Evolutionary conservation across 2,329 filamentous ascomycete species (phyloP), one percentile per base, ranked within the genome.

Genomic region (Ceratocystis cacaofunesta): DNA sequence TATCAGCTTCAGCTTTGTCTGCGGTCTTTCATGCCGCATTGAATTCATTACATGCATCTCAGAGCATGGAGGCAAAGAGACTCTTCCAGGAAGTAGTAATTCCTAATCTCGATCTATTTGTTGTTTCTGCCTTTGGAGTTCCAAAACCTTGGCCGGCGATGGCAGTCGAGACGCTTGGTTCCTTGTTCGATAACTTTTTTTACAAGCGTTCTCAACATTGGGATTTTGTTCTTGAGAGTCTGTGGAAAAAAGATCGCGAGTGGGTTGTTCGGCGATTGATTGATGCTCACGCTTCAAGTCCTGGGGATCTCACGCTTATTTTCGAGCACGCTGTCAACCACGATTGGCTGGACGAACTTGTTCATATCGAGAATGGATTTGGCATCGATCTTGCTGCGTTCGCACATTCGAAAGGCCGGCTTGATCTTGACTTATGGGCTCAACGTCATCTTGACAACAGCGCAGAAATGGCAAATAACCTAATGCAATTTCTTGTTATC

Each of bases 201-300:
- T 82, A 86, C 71, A 92, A 92, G 74, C 83, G 85, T 65, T 85
- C 90, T 10, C 81, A 86, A 3, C 84, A 92, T 65, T 88, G 90
- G 73, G 86, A 92, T 69, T 95, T 96, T 69, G 92, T 96, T 15
- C 82, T 99, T 66, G 87, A 96, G 72, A 92, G 90, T 67, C 78
- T 96, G 5, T 97, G 92, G 92, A 86, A 88, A 70, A 91, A 94
- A 72, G 90, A 97, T 72, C 89, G 86, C 69, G 82, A 87, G 22
- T 97, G 91, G 88, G 88, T 97, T 17, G 86, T 87, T 8, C 83
- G 86, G 69, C 85, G 89, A 67, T 83, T 99, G 43, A 85, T 92
- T 73, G 87, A 86, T 50, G 87, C 95, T 62, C 90, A 95, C 71
- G 90, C 90, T 6, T 78, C 88, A 61, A 87, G 89, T 71, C 88